Evolutionary conservation across 192 early-diverging fungal genomes (phyloP).

Genomic region (Lobulomyces angularis): DNA sequence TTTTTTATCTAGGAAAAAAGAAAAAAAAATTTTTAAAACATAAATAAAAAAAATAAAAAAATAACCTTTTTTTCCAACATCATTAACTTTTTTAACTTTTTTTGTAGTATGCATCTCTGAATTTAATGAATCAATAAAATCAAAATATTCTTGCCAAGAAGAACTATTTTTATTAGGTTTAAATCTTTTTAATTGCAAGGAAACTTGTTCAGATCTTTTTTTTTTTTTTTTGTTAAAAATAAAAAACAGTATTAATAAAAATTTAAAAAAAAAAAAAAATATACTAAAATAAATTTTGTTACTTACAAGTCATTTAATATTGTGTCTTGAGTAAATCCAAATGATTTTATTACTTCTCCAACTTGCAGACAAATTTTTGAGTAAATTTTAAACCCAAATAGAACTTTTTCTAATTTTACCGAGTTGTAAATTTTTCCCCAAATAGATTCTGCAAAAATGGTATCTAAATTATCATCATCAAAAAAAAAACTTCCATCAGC

Average conservation of each 20-base stretch:
- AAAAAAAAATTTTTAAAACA: no score
- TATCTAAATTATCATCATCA: no score
- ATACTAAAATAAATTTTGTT: background rate
- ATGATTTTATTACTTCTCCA: background rate
- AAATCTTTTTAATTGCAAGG: background rate
- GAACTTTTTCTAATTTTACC: conserved; percentile 20
- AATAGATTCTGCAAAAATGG: conserved; percentile 39
- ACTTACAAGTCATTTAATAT: background rate
- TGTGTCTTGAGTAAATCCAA: background rate
- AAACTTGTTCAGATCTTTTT: no score
- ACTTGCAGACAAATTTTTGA: background rate
- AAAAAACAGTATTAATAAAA: conserved; percentile 5
- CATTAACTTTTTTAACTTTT: background rate
- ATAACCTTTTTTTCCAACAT: no score
- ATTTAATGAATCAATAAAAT: background rate
- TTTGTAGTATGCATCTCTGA: background rate
- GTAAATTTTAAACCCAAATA: conserved; percentile 6
- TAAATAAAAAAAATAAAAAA: conserved; percentile 1
- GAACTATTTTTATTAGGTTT: background rate
- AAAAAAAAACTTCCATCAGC: no score
- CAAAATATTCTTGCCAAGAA: conserved; percentile 13
- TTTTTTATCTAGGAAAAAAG: no score
- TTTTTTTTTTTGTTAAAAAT: no score
- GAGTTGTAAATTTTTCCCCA: conserved; percentile 36
- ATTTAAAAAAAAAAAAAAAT: background rate